Evolutionary conservation across 2,329 filamentous ascomycete species (phyloP).

Genomic region (Neonectria neomacrospora): DNA sequence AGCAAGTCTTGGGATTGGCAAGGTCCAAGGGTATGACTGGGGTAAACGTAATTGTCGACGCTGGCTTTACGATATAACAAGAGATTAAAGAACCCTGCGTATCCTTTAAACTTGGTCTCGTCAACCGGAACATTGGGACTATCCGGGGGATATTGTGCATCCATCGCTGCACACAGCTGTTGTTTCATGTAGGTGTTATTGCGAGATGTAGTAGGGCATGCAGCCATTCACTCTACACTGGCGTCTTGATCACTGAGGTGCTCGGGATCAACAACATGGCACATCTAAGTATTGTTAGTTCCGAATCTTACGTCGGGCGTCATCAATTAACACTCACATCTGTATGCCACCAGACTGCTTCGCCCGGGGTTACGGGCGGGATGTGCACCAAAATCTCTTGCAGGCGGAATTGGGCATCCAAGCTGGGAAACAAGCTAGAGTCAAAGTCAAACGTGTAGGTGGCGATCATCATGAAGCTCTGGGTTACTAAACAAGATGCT

Average conservation of each 20-base stretch:
- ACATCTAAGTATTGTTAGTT: constrained; percentile 41
- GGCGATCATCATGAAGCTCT: constrained; percentile 51
- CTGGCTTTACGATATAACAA: constrained; percentile 6
- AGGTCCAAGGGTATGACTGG: constrained; percentile 62
- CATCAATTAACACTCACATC: constrained; percentile 12
- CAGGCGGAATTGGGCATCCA: constrained; percentile 23
- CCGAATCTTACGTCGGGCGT: background rate
- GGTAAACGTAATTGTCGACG: constrained; percentile 62
- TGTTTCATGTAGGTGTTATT: constrained; percentile 38
- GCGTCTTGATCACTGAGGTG: constrained; percentile 48
- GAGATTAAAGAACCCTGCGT: constrained; percentile 2
- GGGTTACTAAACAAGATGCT: constrained; percentile 52
- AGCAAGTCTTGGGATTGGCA: constrained; percentile 63
- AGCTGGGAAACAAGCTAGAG: constrained; percentile 20
- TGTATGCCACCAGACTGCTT: constrained; percentile 31
- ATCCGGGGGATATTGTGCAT: constrained; percentile 22
- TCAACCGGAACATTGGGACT: constrained; percentile 8
- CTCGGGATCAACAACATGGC: constrained; percentile 53
- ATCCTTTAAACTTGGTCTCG: constrained; percentile 22
- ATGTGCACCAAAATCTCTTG: constrained; percentile 21
- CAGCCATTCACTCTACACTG: constrained; percentile 51
- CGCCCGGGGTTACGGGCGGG: constrained; percentile 20
- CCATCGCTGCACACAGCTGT: constrained; percentile 27
- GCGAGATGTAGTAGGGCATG: constrained; percentile 47
- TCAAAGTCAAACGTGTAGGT: constrained; percentile 7